Percentiles rank a stretch among this genome's conserved stretches.
Conservation (phyloP, 768 basidiomycete species). For the Plicaturopsis crispa region DNA sequence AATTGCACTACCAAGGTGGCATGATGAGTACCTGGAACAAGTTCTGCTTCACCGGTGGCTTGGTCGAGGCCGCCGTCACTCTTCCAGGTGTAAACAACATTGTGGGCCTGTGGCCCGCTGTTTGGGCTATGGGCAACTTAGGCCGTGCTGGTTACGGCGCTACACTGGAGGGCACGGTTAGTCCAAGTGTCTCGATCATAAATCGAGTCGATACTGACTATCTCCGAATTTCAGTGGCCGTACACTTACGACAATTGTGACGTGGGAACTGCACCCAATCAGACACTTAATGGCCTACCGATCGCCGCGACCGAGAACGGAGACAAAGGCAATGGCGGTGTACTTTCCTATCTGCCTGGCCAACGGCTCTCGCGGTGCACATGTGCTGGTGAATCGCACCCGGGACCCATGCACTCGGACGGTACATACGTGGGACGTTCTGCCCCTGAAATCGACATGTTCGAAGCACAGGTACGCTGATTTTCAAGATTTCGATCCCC, state of each 20-base stretch:
- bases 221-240: conserved; percentile 49
- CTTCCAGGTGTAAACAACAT: conserved; percentile 64
- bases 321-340: conserved; percentile 40
- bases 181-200: conserved; percentile 10
- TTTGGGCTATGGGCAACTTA: conserved; percentile 79
- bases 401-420: conserved; percentile 73
- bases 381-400: conserved; percentile 78
- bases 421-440: conserved; percentile 76
- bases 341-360: conserved; percentile 79
- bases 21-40: conserved; percentile 78
- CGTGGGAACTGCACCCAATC: conserved; percentile 87
- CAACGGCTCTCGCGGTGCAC: conserved; percentile 87
- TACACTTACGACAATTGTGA: conserved; percentile 85
- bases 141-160: conserved; percentile 88
- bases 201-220: background rate
- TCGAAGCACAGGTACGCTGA: conserved; percentile 66
- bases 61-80: conserved; percentile 60
- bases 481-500: conserved; percentile 1
- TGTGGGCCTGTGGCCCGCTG: conserved; percentile 69
- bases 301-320: conserved; percentile 52
- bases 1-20: conserved; percentile 65
- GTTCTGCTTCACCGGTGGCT: conserved; percentile 89
- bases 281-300: conserved; percentile 65
- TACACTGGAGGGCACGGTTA: conserved; percentile 72
- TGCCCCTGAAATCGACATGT: conserved; percentile 87